Base-by-base conservation (phyloP, 2,329 filamentous ascomycete species). In the Laburnicola sp. region DNA sequence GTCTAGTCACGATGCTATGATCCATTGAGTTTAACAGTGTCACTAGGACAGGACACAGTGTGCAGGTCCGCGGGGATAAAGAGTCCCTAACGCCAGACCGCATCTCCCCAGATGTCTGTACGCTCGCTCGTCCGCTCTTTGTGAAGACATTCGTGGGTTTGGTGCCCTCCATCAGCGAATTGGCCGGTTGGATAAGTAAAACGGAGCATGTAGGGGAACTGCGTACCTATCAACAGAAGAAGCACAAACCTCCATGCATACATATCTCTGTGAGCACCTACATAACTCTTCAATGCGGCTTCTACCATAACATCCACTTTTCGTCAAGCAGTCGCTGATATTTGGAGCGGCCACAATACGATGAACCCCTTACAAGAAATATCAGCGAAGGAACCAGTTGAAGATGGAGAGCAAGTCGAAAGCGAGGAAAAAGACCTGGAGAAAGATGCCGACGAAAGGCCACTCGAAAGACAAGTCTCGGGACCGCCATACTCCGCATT, bases 401-500 rank as follows among this genome's bases (percentile, higher is more conserved):
- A 43, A 11, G 2, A 34, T 44, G 21, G 45, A 39, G 2, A 42
- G 31, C 28, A 35, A 6, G 9, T 27, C 6, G 37, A 48, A 4
- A 16, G 25, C 8, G 21, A 52, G 28, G 50, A 50, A 28, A 41
- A 40, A 45, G 61, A 62, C 32, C n/a, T 58, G 3, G 62, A 64
- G 27, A 58, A 59, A 25, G 54, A 52, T 53, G 51, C 21, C 9
- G 37, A 25, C 2, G 28, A 36, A 10, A 26, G 46, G n/a, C 46
- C 48, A 2, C 39, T 66, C 8, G 50, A 64, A 44, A 56, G 60
- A 40, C 56, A 61, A 34, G 43, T 58, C 9, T 66, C 68, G 6
- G 68, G 56, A 10, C 64, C 65, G 2, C 66, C 66, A 6, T 69
- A 68, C 43, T 65, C 66, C 2, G 56, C 65, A n/a, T 71, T 68